Evolutionary conservation across 2,329 filamentous ascomycete species (phyloP).

Genomic region (Stagonosporopsis chrysanthemi): DNA sequence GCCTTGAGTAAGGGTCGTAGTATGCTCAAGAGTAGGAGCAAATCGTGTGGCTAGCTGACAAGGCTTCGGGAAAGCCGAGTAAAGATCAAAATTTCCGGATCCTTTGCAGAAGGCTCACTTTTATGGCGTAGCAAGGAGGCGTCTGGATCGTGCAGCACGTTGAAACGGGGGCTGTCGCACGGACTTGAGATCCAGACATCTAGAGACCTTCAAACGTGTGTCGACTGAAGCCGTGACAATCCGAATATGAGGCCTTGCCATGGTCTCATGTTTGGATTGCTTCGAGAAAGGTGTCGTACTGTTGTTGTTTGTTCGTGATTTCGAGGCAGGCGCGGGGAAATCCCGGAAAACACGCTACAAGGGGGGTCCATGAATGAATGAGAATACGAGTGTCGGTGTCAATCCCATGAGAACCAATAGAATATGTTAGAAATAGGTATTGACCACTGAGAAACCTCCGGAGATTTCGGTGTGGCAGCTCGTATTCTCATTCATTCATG

Average conservation of each 20-base stretch:
- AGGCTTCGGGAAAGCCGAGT: slow-evolving; percentile 1
- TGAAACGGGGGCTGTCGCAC: slow-evolving; percentile 24
- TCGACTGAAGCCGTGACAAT: slow-evolving; percentile 4
- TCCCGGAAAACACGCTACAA: slow-evolving; percentile 3
- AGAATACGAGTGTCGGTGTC: too few species aligned
- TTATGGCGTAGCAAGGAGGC: slow-evolving; percentile 17
- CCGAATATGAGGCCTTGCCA: background rate
- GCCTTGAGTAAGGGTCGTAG: background rate
- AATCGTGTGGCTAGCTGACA: slow-evolving; percentile 1
- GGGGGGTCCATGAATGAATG: too few species aligned
- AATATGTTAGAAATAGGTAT: too few species aligned
- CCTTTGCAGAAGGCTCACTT: slow-evolving; percentile 4
- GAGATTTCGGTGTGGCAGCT: too few species aligned
- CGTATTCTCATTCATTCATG: too few species aligned
- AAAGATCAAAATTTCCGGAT: slow-evolving; percentile 1
- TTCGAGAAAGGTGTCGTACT: background rate
- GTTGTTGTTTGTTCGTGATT: background rate
- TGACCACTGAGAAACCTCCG: too few species aligned
- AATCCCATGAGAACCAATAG: too few species aligned
- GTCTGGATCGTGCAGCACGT: slow-evolving; percentile 13
- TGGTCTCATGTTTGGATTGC: background rate
- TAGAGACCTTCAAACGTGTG: slow-evolving; percentile 7
- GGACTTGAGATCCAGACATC: slow-evolving; percentile 15
- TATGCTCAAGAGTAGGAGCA: slow-evolving; percentile 1
- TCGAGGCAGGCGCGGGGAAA: slow-evolving; percentile 1